Base-by-base conservation (phyloP, 352 stramenopile species). In the Globisporangium perplexum region DNA sequence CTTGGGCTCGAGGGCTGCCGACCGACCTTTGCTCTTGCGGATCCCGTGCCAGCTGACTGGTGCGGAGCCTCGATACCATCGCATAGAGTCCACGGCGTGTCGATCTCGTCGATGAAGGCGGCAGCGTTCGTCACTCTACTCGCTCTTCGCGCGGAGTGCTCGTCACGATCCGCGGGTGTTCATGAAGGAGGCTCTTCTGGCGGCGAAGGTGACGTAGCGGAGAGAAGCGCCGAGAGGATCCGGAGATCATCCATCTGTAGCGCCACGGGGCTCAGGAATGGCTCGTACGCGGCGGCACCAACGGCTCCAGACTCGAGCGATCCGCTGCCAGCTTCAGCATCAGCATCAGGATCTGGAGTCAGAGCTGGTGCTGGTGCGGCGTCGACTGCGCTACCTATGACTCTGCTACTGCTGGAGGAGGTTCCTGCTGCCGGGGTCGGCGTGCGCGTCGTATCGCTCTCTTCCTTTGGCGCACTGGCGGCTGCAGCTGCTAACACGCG, bases 191-290 rank as follows among this genome's bases (percentile, higher is more conserved):
- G 38, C 1, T 43, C 38, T 17, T 18, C 38, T 43, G 38, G 12
- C 15, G 36, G 36, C n/a, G n/a, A n/a, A 17, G 36, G 24, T 26
- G 47, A 23, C 24, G 49, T 46, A 7, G 47, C 36, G 12, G 47
- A 38, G 1, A 60, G 48, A 36, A 47, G 53, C 4, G 53, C 36
- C 28, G 54, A 53, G 26, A 78, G 61, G 28, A 62, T 71, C 50
- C 71, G 56, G 17, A 78, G 52, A 24, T 75, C 66, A 28, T 78
- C 69, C 7, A 47, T 65, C 18, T 73, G 57, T 22, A 78, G 46
- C 42, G 69, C 36, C 42, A 78, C 69, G 15, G 66, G 69, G 35
- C 65, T 58, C 23, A 59, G 60, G 36, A 74, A 78, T 18, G 69
- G 66, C 23, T 78, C 69, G 48, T 69, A 74, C 17, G 23, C 12